Evolutionary conservation across 345 rosid genomes (phyloP).

Genomic region (Populus nigra): DNA sequence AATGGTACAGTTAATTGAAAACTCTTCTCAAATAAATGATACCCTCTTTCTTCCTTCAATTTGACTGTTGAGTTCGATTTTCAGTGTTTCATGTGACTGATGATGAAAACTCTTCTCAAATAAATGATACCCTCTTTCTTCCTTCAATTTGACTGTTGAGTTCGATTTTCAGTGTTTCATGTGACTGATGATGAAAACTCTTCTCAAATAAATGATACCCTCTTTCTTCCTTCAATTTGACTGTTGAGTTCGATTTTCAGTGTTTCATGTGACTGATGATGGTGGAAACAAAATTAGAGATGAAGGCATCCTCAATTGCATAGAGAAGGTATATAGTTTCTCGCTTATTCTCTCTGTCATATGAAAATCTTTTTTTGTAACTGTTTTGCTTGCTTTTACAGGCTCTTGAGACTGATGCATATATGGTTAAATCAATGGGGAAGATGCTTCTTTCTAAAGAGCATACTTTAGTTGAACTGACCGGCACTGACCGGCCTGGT

Average conservation of each 20-base stretch:
- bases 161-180: too few relatives aligned
- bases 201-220: too few relatives aligned
- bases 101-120: conserved; percentile 12
- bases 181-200: conserved; percentile 33
- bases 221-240: too few relatives aligned
- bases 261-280: conserved; percentile 29
- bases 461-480: conserved; percentile 74
- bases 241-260: too few relatives aligned
- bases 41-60: not conserved
- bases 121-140: too few relatives aligned
- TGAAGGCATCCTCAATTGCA: conserved; percentile 47
- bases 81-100: conserved; percentile 79
- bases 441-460: conserved; percentile 74
- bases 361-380: not conserved
- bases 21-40: not conserved
- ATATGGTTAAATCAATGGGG: not conserved
- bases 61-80: conserved; percentile 11
- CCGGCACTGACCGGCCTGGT: conserved; percentile 87
- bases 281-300: conserved; percentile 70
- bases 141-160: too few relatives aligned
- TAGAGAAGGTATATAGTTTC: conserved; percentile 51
- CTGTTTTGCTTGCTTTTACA: conserved; percentile 26
- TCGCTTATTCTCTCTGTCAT: not conserved
- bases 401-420: conserved; percentile 77
- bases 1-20: conserved; percentile 46